Percentiles rank a stretch among this genome's conserved stretches.
Conservation (phyloP, 2,329 filamentous ascomycete genomes). For the Raffaelea deltoideospora region DNA sequence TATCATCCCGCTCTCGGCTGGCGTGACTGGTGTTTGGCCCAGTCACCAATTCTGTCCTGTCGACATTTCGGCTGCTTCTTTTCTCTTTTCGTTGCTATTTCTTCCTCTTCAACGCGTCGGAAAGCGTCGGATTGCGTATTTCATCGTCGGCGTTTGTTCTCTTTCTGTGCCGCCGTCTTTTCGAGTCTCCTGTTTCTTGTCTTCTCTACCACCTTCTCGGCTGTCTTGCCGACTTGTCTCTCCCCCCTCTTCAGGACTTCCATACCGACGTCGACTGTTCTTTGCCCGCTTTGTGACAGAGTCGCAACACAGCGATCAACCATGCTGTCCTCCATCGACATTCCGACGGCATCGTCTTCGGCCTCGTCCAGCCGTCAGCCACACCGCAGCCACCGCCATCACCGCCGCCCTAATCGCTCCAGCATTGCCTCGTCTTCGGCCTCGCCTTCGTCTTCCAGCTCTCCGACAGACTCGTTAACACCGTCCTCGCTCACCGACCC, state of each 20-base stretch:
- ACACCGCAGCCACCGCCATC: constrained; percentile 1
- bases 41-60: no score
- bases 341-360: constrained; percentile 30
- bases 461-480: constrained; percentile 5
- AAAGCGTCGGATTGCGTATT: no score
- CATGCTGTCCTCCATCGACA: constrained; percentile 57
- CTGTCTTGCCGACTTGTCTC: no score
- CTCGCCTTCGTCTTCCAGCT: constrained; percentile 3
- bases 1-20: no score
- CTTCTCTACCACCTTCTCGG: no score
- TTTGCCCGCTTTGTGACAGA: neutral
- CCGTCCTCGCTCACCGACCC: constrained; percentile 3
- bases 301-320: constrained; percentile 4
- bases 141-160: no score
- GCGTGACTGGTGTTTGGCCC: no score
- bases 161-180: no score
- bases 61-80: no score
- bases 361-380: neutral
- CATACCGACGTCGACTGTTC: neutral
- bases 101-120: no score
- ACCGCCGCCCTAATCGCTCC: neutral
- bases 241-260: neutral
- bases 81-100: no score
- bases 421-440: neutral
- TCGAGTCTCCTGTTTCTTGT: neutral